Evolutionary conservation across 2,329 filamentous ascomycete species (phyloP), one percentile per base, ranked within the genome.

Genomic region (Fusarium miscanthi): DNA sequence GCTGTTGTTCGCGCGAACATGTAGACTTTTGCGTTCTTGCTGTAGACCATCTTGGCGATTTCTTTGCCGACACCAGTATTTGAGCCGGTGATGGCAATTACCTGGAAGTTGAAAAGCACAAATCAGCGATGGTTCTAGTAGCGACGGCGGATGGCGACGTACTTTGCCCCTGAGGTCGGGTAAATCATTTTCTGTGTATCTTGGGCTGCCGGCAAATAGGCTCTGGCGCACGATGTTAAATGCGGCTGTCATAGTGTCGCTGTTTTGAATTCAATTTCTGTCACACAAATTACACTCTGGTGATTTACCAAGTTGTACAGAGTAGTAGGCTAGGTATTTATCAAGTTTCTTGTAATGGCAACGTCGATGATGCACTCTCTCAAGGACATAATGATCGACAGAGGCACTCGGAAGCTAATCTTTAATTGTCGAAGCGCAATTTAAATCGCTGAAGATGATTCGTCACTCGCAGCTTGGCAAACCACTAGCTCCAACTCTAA

Each of bases 111-210:
- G 30, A 4, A 2, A 5, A n/a, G 23, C 0, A 13, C 16, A 19
- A n/a, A n/a, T 37, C 45, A 46, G 21, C n/a, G 37, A 19, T 19
- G 19, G 8, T 42, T 45, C 10, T 52, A 3, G 25, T 11, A 12
- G 14, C 1, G 11, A 23, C 9, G 12, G 17, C 5, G n/a, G 52
- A 23, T 5, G 1, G 14, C 8, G 19, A 9, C 88, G 75, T 79
- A 92, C 91, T 93, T 78, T 78, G 54, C 66, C 76, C 5, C 62
- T 45, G 14, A 77, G 65, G 19, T 78, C 71, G 1, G 93, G 92
- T n/a, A 97, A 85, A 75, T 97, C 93, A 79, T 95, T 63, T 41
- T 74, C 71, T 6, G 75, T 76, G 40, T 78, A 74, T 14, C 41
- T 65, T 17, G 77, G 74, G 31, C 69, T 73, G 5, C 72, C 71